Evolutionary conservation across 176 grass and related monocot species (phyloP).

Genomic region (Triticum dicoccoides): DNA sequence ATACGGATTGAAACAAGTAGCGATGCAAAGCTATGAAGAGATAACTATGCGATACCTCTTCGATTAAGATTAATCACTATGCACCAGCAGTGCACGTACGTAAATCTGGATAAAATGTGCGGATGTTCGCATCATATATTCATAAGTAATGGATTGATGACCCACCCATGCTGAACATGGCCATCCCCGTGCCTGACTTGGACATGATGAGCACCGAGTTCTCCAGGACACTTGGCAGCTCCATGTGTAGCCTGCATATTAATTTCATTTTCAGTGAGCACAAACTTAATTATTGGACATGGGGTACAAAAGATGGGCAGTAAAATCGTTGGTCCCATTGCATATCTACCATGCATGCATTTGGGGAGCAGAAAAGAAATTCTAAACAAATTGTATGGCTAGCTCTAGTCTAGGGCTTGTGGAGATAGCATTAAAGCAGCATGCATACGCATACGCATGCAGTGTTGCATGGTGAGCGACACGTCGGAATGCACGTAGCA

Average conservation of each 20-base stretch:
- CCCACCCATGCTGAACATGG: conserved; percentile 97
- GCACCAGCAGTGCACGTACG: neutral
- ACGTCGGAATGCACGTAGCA: conserved; percentile 4
- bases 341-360: neutral
- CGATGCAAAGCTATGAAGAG: neutral
- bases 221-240: conserved; percentile 68
- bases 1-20: conserved; percentile 9
- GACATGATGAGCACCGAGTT: conserved; percentile 89
- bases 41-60: neutral
- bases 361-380: neutral
- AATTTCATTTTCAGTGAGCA: neutral
- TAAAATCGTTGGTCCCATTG: neutral
- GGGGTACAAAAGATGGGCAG: neutral
- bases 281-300: neutral
- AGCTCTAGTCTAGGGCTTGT: neutral
- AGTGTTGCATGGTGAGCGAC: conserved; percentile 6
- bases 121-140: neutral
- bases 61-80: neutral
- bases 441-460: neutral
- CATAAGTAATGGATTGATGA: neutral
- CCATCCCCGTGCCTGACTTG: conserved; percentile 86
- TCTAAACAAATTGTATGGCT: neutral
- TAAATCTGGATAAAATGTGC: neutral
- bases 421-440: neutral
- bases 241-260: conserved; percentile 60